Evolutionary conservation across 1,284 basidiomycete genomes (phyloP).

Genomic region (Boletus semigastroideus): DNA sequence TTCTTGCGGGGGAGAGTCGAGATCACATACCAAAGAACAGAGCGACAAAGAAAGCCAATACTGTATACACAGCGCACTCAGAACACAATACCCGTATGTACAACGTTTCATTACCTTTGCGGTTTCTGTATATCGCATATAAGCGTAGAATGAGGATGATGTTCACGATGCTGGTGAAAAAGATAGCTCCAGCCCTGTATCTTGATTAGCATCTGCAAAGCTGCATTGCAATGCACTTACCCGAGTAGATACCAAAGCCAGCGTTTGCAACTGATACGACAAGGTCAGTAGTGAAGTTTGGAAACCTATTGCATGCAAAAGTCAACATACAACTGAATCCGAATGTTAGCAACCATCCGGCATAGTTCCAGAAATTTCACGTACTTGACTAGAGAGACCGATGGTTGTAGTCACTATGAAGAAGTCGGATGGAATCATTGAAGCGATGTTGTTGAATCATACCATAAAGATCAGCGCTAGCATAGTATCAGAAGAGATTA

Average conservation of each 20-base stretch:
- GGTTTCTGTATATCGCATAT: conserved; percentile 6
- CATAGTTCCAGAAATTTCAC: not conserved
- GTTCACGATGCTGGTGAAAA: conserved; percentile 5
- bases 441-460: not conserved
- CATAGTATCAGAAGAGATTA: not conserved
- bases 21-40: not conserved
- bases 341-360: not conserved
- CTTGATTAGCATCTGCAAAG: not conserved
- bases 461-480: not conserved
- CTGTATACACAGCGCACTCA: not conserved
- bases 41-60: conserved; percentile 3
- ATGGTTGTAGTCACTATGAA: not conserved
- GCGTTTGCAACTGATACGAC: not conserved
- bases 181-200: conserved; percentile 2
- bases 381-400: not conserved
- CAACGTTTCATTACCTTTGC: conserved; percentile 1
- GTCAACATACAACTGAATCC: conserved; percentile 1
- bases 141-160: conserved; percentile 6
- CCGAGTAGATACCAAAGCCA: conserved; percentile 1
- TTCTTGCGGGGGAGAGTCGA: not conserved
- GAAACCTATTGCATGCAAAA: no score
- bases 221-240: not conserved
- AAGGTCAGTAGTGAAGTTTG: not conserved
- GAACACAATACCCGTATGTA: not conserved
- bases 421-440: not conserved